Evolutionary conservation across 257 asterid species (phyloP).

Genomic region (Vinca minor): DNA sequence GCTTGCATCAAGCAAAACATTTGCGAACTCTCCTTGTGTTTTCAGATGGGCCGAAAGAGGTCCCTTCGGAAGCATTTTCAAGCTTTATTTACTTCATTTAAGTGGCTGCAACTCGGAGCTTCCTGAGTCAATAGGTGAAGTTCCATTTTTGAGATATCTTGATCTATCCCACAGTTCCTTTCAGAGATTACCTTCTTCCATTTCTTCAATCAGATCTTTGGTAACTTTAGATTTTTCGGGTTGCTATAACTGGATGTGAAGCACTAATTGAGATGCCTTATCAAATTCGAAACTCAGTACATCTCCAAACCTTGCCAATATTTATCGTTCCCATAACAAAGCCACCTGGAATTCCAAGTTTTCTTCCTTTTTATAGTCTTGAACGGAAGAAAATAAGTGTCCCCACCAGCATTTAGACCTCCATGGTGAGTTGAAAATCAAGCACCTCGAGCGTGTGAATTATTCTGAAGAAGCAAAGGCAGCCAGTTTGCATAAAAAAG

Average conservation of each 20-base stretch:
- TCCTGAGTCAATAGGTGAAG: slow-evolving; percentile 8
- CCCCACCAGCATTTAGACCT: slow-evolving; percentile 15
- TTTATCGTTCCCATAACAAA: slow-evolving; percentile 15
- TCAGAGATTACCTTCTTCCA: slow-evolving; percentile 1
- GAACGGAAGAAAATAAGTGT: too few species aligned
- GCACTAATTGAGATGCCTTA: slow-evolving; percentile 16
- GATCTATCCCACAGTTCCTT: slow-evolving; percentile 11
- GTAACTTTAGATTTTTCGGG: slow-evolving; percentile 12
- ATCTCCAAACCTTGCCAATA: slow-evolving; percentile 24
- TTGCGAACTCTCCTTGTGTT: slow-evolving; percentile 14
- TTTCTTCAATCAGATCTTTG: slow-evolving; percentile 13
- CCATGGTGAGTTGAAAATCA: slow-evolving; percentile 22
- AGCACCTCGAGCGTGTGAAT: slow-evolving; percentile 18
- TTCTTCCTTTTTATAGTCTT: too few species aligned
- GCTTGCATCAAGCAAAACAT: slow-evolving; percentile 6
- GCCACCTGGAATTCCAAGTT: too few species aligned
- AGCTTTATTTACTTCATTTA: slow-evolving; percentile 3
- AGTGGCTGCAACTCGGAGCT: slow-evolving; percentile 7
- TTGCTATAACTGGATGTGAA: slow-evolving; percentile 14
- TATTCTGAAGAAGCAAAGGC: slow-evolving; percentile 15
- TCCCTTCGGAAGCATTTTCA: not conserved
- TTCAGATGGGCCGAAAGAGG: slow-evolving; percentile 3
- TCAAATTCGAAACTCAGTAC: slow-evolving; percentile 11
- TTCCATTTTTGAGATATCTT: not conserved
- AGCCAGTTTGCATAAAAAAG: slow-evolving; percentile 8